Evolutionary conservation across 2,329 filamentous ascomycete species (phyloP), one percentile per base, ranked within the genome.

Genomic region (Peltaster fructicola): DNA sequence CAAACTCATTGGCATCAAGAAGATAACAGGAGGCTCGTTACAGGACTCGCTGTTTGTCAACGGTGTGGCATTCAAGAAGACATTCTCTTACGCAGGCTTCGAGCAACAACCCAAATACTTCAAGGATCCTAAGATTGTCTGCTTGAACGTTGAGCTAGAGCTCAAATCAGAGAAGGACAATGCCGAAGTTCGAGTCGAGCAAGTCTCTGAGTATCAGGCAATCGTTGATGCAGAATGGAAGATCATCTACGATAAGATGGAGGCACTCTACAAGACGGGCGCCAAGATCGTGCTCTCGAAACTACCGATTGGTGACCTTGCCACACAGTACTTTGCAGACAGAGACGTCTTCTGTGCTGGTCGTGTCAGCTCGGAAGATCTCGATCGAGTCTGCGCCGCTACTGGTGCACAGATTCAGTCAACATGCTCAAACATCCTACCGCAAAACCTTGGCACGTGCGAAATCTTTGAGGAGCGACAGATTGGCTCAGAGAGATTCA

Each of bases 141-240:
- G 85, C 56, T 60, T 98, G 41, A 98, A 95, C 52, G 88, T 98
- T 41, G 88, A 98, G 58, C 66, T 98, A 33, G 88, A 98, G 60
- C 65, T 98, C 41, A 98, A 98, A 71, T 85, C 80, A 34, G 88
- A 98, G 56, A 98, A 93, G 65, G 88, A 98, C 60, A 98, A 98
- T 46, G 88, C 88, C 31, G 88, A 98, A 61, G 82, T 98, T 35
- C 75, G 88, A 31, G 84, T 98, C 30, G 88, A 95, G 57, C 84
- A 95, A 55, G 88, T 98, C 25, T 91, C 85, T 11, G 88, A 98
- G 58, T 98, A 98, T 61, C 88, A 98, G 59, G 88, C 88, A 35
- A 93, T 98, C 41, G 88, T 98, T 49, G 88, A 98, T 48, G 88
- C 88, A 15, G 88, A 98, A 57, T 98, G 88, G 88, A 82, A 93